A percentile compares a stretch with the other conserved stretches of the same genome.
These are phyloP conservation scores for Litchi chinensis DNA, from an alignment of 345 rosid genomes.

Conservation along the genomic window DNA sequence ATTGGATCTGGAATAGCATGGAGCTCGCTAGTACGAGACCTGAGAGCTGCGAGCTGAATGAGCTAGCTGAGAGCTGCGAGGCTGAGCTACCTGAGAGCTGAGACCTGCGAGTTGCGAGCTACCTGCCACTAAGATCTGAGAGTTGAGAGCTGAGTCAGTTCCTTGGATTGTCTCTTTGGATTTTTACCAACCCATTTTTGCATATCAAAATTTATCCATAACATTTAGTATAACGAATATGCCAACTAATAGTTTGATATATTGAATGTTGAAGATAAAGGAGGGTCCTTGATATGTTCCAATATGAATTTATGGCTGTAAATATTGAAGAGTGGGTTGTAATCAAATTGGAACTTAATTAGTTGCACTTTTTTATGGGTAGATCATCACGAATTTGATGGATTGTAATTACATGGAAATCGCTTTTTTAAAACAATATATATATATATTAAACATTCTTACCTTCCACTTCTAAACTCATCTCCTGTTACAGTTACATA, in stretches of 20 bases:
- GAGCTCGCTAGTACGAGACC: too few species aligned
- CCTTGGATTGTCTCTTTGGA: too few species aligned
- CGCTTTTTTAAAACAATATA: slow-evolving; percentile 3
- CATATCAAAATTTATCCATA: too few species aligned
- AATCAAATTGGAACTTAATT: slow-evolving; percentile 12
- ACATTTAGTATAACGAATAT: slow-evolving; percentile 13
- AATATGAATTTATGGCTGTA: slow-evolving; percentile 30
- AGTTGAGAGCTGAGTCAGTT: too few species aligned
- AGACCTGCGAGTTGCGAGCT: too few species aligned
- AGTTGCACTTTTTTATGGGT: not conserved
- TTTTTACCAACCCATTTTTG: too few species aligned
- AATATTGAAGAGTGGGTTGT: slow-evolving; percentile 27
- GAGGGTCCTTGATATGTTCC: not conserved
- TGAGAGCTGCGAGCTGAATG: too few species aligned
- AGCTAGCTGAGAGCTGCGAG: too few species aligned
- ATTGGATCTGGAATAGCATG: too few species aligned
- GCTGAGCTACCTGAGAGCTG: too few species aligned
- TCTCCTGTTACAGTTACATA: not conserved
- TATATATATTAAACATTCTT: not conserved
- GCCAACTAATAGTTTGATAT: slow-evolving; percentile 22
- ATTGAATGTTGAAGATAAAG: slow-evolving; percentile 22
- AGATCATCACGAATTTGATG: not conserved
- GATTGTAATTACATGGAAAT: not conserved
- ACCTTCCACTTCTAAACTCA: not conserved
- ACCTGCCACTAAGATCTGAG: too few species aligned